These are phyloP conservation scores for Peronospora tabacina DNA, from an alignment of 352 stramenopile genomes.

Conservation along the genomic window DNA sequence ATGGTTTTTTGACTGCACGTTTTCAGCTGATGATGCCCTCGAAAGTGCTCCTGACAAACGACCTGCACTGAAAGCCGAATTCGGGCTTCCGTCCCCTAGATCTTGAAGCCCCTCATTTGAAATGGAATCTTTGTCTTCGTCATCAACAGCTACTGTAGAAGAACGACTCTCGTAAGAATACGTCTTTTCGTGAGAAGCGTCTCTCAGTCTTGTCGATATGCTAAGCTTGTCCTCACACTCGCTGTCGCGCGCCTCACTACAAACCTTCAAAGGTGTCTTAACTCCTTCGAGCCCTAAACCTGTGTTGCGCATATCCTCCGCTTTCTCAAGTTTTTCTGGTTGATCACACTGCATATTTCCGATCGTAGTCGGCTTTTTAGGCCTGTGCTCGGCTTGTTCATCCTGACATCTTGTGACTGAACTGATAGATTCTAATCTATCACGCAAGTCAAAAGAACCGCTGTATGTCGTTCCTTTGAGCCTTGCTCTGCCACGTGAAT, in stretches of 20 bases:
- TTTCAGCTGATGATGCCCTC: background rate
- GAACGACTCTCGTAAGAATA: background rate
- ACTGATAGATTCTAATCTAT: conserved; percentile 2
- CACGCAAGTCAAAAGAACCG: conserved; percentile 1
- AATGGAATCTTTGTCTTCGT: conserved; percentile 4
- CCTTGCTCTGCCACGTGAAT: conserved; percentile 5
- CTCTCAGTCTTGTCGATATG: background rate
- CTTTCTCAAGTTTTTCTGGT: conserved; percentile 4
- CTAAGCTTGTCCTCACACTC: conserved; percentile 1
- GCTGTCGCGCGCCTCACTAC: background rate
- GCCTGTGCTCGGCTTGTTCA: conserved; percentile 2
- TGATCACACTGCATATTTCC: conserved; percentile 3
- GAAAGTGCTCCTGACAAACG: background rate
- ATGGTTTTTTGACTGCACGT: background rate
- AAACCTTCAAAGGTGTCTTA: background rate
- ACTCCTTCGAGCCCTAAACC: background rate
- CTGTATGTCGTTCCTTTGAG: conserved; percentile 1
- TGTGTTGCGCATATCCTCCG: background rate
- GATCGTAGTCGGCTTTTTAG: conserved; percentile 1
- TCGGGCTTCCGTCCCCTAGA: background rate
- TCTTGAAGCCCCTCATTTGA: background rate
- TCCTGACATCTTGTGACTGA: background rate
- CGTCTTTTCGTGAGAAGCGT: background rate
- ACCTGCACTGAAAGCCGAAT: background rate
- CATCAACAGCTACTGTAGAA: background rate